phyloP scores from a whole-genome alignment of 2,329 filamentous ascomycete species.

The Pseudofabraea citricarpa region DNA sequence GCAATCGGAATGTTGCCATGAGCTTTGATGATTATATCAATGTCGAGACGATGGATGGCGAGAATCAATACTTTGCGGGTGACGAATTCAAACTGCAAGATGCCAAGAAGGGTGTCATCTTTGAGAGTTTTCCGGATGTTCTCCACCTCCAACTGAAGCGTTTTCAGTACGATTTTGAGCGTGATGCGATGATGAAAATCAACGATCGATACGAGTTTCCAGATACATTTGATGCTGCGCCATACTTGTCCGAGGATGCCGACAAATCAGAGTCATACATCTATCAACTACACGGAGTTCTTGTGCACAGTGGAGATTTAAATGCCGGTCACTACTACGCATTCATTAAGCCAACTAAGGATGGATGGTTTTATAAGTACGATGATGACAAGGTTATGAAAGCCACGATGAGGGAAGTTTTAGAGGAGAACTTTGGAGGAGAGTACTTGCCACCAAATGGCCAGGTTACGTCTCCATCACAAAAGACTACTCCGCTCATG shows the following conservation, averaged over 20 bases:
- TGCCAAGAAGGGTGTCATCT: slow-evolving; percentile 96
- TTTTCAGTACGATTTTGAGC: slow-evolving; percentile 95
- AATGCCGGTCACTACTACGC: slow-evolving; percentile 99
- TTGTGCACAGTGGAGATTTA: slow-evolving; percentile 93
- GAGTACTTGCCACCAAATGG: slow-evolving; percentile 58
- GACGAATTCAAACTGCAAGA: slow-evolving; percentile 91
- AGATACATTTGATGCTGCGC: slow-evolving; percentile 75
- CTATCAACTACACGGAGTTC: slow-evolving; percentile 89
- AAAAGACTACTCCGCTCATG: slow-evolving; percentile 54
- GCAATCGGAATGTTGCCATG: slow-evolving; percentile 87
- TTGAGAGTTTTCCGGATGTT: slow-evolving; percentile 90
- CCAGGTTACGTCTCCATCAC: slow-evolving; percentile 37
- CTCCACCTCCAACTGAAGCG: slow-evolving; percentile 93
- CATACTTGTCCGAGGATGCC: slow-evolving; percentile 80
- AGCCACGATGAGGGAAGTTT: slow-evolving; percentile 81
- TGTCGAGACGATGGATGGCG: slow-evolving; percentile 93
- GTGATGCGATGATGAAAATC: slow-evolving; percentile 98
- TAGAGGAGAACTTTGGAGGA: slow-evolving; percentile 96
- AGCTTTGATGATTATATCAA: slow-evolving; percentile 96
- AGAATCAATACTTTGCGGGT: slow-evolving; percentile 95
- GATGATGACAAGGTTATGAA: slow-evolving; percentile 97
- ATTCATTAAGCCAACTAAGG: slow-evolving; percentile 88
- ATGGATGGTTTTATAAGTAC: slow-evolving; percentile 94
- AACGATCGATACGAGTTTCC: slow-evolving; percentile 91
- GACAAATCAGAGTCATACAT: slow-evolving; percentile 85